phyloP scores from a whole-genome alignment of 371 early-diverging fungal species.

The Gilbertella persicaria region DNA sequence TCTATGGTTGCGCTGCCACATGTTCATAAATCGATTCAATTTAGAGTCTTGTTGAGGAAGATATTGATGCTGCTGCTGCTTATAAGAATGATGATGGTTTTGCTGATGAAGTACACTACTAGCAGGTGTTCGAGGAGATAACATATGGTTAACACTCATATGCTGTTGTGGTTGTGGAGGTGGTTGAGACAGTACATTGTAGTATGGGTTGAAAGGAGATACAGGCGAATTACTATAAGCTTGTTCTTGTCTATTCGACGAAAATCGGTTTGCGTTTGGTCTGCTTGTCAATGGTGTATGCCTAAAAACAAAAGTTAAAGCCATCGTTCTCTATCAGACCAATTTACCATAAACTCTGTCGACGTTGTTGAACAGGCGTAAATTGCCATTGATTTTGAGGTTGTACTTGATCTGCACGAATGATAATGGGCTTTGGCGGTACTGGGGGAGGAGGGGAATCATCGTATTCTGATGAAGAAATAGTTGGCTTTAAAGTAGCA shows the following conservation, averaged over 20 bases:
- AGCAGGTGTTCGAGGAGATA: conserved; percentile 27
- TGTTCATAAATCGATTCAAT: conserved; percentile 19
- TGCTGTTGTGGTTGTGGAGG: conserved; percentile 19
- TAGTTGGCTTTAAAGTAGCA: conserved; percentile 2
- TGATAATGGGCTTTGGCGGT: conserved; percentile 43
- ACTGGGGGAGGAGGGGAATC: conserved; percentile 37
- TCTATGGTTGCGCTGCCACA: conserved; percentile 21
- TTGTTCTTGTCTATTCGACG: background rate
- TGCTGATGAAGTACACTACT: conserved; percentile 22
- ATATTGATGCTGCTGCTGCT: conserved; percentile 1
- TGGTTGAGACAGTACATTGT: conserved; percentile 5
- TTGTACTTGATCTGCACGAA: conserved; percentile 34
- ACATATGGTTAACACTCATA: conserved; percentile 29
- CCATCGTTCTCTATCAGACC: too few relatives aligned
- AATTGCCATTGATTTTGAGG: conserved; percentile 20
- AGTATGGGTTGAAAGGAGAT: background rate
- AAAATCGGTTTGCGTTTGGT: background rate
- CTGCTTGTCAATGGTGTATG: background rate
- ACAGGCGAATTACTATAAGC: background rate
- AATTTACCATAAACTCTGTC: conserved; percentile 9
- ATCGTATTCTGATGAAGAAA: conserved; percentile 6
- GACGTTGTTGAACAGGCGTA: conserved; percentile 11
- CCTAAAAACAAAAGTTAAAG: background rate
- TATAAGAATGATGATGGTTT: conserved; percentile 7
- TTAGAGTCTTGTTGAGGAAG: conserved; percentile 18